These are phyloP conservation scores for Coccomyxa sp. DNA, from an alignment of 139 green algal genomes.

Conservation along the genomic window DNA sequence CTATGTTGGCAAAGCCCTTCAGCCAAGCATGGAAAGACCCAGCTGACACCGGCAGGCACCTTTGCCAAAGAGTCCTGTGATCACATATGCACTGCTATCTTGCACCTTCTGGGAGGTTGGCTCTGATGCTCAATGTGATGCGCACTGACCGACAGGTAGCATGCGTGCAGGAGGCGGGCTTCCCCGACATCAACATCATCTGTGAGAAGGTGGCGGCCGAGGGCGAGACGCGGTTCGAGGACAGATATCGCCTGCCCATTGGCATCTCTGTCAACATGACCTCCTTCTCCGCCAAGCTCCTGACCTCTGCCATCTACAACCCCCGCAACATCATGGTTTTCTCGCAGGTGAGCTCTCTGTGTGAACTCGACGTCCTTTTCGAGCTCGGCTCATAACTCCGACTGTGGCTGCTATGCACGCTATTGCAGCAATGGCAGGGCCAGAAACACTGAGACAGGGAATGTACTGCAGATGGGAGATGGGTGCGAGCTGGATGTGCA, in stretches of 20 bases:
- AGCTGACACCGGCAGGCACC: no score
- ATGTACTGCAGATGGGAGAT: constrained; percentile 19
- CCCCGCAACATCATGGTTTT: not conserved
- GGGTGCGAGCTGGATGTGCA: constrained; percentile 23
- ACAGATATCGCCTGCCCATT: constrained; percentile 10
- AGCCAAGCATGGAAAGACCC: no score
- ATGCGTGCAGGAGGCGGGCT: constrained; percentile 6
- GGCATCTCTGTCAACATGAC: constrained; percentile 17
- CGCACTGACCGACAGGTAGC: not conserved
- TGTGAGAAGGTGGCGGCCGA: constrained; percentile 9
- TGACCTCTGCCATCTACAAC: not conserved
- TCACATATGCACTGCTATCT: not conserved
- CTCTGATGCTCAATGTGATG: not conserved
- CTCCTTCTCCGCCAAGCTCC: constrained; percentile 5
- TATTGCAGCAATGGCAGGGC: no score
- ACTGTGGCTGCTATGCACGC: no score
- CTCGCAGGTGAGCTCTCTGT: constrained; percentile 21
- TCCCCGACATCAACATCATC: constrained; percentile 17
- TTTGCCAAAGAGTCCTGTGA: no score
- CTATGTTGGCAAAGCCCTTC: no score
- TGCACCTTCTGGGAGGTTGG: not conserved
- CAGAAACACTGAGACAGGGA: no score
- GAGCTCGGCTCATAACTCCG: no score
- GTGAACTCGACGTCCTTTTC: no score
- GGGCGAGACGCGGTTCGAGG: constrained; percentile 13